Base-by-base conservation (phyloP, 768 basidiomycete genomes). In the Lactarius hengduanensis region DNA sequence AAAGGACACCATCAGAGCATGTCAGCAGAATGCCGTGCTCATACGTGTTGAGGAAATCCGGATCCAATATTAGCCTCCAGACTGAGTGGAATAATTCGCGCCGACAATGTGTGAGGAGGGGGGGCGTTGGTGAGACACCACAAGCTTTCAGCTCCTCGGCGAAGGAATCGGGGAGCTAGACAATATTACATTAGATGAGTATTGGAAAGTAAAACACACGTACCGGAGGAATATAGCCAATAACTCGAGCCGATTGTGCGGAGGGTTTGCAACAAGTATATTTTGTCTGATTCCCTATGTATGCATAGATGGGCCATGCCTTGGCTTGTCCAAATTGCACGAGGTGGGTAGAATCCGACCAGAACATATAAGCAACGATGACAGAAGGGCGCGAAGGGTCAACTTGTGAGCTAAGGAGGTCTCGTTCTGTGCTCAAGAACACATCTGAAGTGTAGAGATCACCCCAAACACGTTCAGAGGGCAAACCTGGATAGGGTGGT, bases 1-100 rank as follows among this genome's bases (percentile, higher is more conserved):
- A 65, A 2, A 10, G 22, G 8, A 74, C 47, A 0, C 72, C 72
- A 64, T 76, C 73, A 0, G 18, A 20, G 47, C 74, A 76, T 0
- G 28, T 41, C 0, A 75, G 28, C 2, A 70, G 56, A 1, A 74
- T 63, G 0, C 75, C 73, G 45, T 75, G 69, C 20, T 32, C 8
- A 41, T 71, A 76, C 15, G 73, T 71, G 0, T 74, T 20, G 0
- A 67, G 26, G 43, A 76, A 76, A 4, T 70, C 63, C 0, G 50
- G 64, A 38, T 72, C 70, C 0, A 73, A 55, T 8, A 75, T 55
- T 5, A 70, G 9, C 26, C 38, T 30, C 72, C 72, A 71, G 2
- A 68, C 57, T 6, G 6, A 70, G 22, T 76, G 75, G 34, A 74
- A 61, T 16, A 73, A 65, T 43, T 75, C 73, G 0, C 73, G 72